Base-by-base conservation (phyloP, 176 grass and related monocot genomes). In the Eragrostis nindensis region DNA sequence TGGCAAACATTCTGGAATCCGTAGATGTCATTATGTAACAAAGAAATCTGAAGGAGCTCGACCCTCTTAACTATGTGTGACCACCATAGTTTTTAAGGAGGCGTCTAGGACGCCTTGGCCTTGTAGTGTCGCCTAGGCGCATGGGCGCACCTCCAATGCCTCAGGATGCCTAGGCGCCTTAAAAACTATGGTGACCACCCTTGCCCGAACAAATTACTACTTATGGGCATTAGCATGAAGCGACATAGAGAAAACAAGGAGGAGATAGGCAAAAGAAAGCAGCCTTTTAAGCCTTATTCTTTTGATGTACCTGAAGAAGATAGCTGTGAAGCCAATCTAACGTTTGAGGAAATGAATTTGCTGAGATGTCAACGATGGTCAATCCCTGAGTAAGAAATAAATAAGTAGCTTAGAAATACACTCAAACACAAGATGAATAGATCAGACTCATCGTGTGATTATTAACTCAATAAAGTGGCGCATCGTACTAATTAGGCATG, bases 271-370 rank as follows among this genome's bases (percentile, higher is more conserved):
- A 54, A 65, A 36, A 64, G 59, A 45, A 46, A 54, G 79, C 16
- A 71, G 9, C 22, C 36, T 16, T 6, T 22, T 81, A 71, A 61
- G 46, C 25, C 25, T 52, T 66, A 21, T 55, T 84, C 41, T 77
- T 45, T 64, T 50, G 14, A 45, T 64, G 49, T 89, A 98, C 92
- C 92, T 98, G 92, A 87, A 98, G 92, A 91, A 98, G 92, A 82
- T 89, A 94, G 70, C 82, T 92, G 75, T 94, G 95, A 69, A 94
- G 92, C 60, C 80, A 90, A 87, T 98, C 95, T 84, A 98, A 82
- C 5, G 90, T 94, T 70, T 98, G 95, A 87, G 95, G 88, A 56
- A 98, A 98, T 57, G 95, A 91, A 88, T 91, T 93, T 46, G 92
- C 95, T 76, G 95, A 98, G 40, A 98, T 93, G 78, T 98, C 91